Evolutionary conservation across 2,329 filamentous ascomycete genomes (phyloP).

Genomic region (Colletotrichum chlorophyti): DNA sequence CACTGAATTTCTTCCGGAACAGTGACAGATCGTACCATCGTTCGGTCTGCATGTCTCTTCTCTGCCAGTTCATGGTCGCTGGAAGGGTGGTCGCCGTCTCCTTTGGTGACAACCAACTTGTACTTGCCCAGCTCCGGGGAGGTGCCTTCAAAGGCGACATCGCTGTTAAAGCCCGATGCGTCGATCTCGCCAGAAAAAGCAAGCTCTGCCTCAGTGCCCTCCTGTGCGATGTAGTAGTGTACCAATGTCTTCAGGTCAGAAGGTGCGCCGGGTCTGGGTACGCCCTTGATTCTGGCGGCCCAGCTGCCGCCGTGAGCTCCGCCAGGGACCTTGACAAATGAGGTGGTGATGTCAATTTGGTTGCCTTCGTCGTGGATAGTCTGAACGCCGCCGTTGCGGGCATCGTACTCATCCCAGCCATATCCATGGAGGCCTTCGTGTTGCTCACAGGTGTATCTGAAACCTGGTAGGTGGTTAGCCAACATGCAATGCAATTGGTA

Average conservation of each 20-base stretch:
- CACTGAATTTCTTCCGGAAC: conserved; percentile 75
- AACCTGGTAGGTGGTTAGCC: conserved; percentile 59
- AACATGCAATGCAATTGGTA: neutral
- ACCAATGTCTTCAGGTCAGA: conserved; percentile 75
- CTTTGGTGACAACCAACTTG: conserved; percentile 77
- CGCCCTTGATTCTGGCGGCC: conserved; percentile 87
- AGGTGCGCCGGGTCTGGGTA: conserved; percentile 73
- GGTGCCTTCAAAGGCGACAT: conserved; percentile 74
- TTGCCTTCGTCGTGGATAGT: conserved; percentile 91
- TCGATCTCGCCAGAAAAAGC: conserved; percentile 62
- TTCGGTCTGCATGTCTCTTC: conserved; percentile 76
- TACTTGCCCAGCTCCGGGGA: conserved; percentile 80
- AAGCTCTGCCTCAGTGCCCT: conserved; percentile 72
- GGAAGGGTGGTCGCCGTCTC: conserved; percentile 66
- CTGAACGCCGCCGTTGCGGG: conserved; percentile 84
- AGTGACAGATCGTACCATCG: conserved; percentile 75
- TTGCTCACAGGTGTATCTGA: conserved; percentile 96
- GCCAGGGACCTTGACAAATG: conserved; percentile 91
- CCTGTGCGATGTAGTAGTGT: conserved; percentile 82
- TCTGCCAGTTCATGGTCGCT: conserved; percentile 71
- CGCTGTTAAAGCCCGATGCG: conserved; percentile 56
- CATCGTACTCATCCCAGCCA: conserved; percentile 97
- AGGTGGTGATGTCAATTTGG: conserved; percentile 86
- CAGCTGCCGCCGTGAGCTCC: conserved; percentile 88
- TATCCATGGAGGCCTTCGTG: conserved; percentile 93